Evolutionary conservation across 2,329 filamentous ascomycete genomes (phyloP).

Genomic region (Pestalotiopsis fici): DNA sequence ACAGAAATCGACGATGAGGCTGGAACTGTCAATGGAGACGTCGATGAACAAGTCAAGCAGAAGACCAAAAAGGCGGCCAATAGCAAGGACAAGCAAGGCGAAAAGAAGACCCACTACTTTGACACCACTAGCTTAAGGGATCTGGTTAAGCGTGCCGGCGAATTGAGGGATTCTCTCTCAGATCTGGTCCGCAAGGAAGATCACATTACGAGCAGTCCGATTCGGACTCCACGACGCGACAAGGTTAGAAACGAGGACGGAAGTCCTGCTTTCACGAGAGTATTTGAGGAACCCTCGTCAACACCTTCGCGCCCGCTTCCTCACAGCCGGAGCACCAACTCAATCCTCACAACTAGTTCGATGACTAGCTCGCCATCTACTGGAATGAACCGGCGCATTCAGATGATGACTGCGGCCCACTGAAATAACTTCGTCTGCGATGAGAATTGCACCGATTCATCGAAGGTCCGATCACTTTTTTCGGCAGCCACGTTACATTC

Average conservation of each 20-base stretch:
- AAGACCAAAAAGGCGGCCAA: too few relatives aligned
- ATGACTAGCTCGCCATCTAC: slow-evolving; percentile 54
- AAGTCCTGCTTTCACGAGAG: slow-evolving; percentile 67
- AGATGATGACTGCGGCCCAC: slow-evolving; percentile 66
- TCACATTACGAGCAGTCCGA: slow-evolving; percentile 57
- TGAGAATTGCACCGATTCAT: not conserved
- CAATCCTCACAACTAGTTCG: slow-evolving; percentile 49
- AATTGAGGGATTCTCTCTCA: slow-evolving; percentile 59
- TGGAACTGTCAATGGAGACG: slow-evolving; percentile 27
- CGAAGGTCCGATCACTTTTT: too few relatives aligned
- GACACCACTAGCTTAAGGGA: slow-evolving; percentile 70
- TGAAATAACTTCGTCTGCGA: not conserved
- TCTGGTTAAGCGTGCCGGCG: slow-evolving; percentile 63
- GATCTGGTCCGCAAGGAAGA: slow-evolving; percentile 62
- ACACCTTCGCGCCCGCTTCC: slow-evolving; percentile 53
- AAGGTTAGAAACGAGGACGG: slow-evolving; percentile 48
- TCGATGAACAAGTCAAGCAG: slow-evolving; percentile 7
- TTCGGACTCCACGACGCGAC: slow-evolving; percentile 48
- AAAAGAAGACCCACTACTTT: slow-evolving; percentile 59
- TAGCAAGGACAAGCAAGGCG: slow-evolving; percentile 27
- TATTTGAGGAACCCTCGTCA: slow-evolving; percentile 63
- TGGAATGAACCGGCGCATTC: slow-evolving; percentile 54
- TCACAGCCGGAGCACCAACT: slow-evolving; percentile 56
- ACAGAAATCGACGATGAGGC: slow-evolving; percentile 36
- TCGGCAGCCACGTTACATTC: too few relatives aligned